Conservation (phyloP, 495 filamentous ascomycete species). For the Penicillium coprophilum region DNA sequence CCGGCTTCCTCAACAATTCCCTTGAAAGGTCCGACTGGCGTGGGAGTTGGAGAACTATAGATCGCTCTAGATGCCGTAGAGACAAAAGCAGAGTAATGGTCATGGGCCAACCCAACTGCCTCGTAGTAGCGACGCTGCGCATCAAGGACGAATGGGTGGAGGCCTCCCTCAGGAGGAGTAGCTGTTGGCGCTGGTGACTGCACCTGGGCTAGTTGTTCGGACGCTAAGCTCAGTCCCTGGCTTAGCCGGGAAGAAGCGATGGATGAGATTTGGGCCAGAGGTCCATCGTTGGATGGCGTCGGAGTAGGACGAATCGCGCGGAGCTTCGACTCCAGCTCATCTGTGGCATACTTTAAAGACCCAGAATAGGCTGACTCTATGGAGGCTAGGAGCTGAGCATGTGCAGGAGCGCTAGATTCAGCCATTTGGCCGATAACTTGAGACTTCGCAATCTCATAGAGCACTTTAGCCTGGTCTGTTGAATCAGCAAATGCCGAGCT, state of each 20-base stretch:
- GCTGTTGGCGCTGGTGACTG: constrained; percentile 59
- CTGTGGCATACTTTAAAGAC: constrained; percentile 60
- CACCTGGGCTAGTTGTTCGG: constrained; percentile 60
- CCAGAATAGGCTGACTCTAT: constrained; percentile 68
- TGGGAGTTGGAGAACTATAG: constrained; percentile 49
- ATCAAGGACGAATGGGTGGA: constrained; percentile 57
- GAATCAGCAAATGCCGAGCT: constrained; percentile 61
- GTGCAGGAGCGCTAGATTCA: constrained; percentile 62
- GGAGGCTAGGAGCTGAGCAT: constrained; percentile 63
- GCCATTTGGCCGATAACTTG: constrained; percentile 63
- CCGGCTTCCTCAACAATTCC: constrained; percentile 46
- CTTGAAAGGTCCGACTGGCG: constrained; percentile 32
- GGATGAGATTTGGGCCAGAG: constrained; percentile 58
- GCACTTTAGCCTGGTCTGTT: constrained; percentile 56
- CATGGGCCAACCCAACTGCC: constrained; percentile 72
- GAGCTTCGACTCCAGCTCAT: constrained; percentile 45
- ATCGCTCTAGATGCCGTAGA: constrained; percentile 63
- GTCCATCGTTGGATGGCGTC: constrained; percentile 47
- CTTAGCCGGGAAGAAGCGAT: constrained; percentile 63
- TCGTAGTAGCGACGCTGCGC: constrained; percentile 75
- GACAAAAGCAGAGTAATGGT: constrained; percentile 71
- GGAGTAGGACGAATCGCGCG: constrained; percentile 22
- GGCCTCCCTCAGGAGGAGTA: constrained; percentile 46
- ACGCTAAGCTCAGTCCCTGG: constrained; percentile 63
- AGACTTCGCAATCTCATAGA: constrained; percentile 65